Conservation (phyloP, 1,284 basidiomycete species). For the Austroboletus niveus region DNA sequence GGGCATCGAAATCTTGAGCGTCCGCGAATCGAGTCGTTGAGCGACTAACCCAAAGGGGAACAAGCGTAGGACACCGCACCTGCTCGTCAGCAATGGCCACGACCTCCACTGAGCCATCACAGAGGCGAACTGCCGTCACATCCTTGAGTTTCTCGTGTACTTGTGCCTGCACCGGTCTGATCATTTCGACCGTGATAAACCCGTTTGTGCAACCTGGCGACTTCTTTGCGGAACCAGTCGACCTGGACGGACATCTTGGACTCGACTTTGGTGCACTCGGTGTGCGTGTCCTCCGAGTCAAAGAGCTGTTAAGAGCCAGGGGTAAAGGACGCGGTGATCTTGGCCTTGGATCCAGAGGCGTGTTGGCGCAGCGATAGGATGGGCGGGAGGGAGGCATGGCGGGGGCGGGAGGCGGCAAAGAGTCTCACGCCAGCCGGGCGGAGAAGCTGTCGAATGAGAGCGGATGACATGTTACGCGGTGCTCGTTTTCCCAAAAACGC, state of each 20-base stretch:
- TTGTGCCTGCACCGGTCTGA: constrained; percentile 65
- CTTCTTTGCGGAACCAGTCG: constrained; percentile 72
- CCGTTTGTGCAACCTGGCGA: constrained; percentile 67
- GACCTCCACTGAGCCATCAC: constrained; percentile 67
- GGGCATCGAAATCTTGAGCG: constrained; percentile 43
- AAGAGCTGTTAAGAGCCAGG: constrained; percentile 59
- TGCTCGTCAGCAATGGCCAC: constrained; percentile 74
- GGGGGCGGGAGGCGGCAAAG: background rate
- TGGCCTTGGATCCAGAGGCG: constrained; percentile 33
- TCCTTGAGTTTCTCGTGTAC: constrained; percentile 54
- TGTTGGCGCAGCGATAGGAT: constrained; percentile 19
- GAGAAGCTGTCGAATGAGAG: constrained; percentile 12
- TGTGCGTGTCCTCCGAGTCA: constrained; percentile 43
- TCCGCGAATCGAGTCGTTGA: too few species aligned
- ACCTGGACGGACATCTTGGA: constrained; percentile 60
- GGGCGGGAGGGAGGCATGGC: background rate
- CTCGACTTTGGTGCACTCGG: constrained; percentile 58
- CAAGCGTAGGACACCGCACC: constrained; percentile 40
- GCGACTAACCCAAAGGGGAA: constrained; percentile 22
- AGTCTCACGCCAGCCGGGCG: constrained; percentile 7
- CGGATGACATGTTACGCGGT: constrained; percentile 6
- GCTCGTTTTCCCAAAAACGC: too few species aligned
- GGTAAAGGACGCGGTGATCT: constrained; percentile 51
- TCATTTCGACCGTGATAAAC: constrained; percentile 66
- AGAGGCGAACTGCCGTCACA: constrained; percentile 72